These are phyloP conservation scores for Pythium scleroteichum DNA, from an alignment of 352 stramenopile species.

Conservation along the genomic window DNA sequence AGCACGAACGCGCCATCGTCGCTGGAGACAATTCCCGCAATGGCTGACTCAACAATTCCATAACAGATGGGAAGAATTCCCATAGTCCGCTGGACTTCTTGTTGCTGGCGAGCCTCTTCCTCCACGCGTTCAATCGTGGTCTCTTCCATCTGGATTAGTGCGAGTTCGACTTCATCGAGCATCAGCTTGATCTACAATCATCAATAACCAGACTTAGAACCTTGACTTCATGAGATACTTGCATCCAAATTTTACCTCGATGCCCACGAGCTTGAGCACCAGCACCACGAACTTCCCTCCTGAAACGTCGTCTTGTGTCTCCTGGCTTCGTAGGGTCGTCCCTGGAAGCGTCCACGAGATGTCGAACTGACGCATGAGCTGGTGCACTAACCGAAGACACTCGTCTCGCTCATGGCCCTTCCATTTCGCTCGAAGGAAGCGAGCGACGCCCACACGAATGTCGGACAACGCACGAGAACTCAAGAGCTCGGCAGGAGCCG, in stretches of 20 bases:
- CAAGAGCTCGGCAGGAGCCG: slow-evolving; percentile 47
- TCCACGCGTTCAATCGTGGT: slow-evolving; percentile 44
- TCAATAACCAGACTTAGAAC: too few relatives aligned
- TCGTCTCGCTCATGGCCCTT: slow-evolving; percentile 68
- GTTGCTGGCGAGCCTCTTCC: slow-evolving; percentile 44
- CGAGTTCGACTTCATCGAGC: slow-evolving; percentile 79
- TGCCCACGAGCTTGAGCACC: slow-evolving; percentile 73
- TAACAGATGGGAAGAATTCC: slow-evolving; percentile 76
- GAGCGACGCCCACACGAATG: slow-evolving; percentile 57
- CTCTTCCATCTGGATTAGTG: slow-evolving; percentile 71
- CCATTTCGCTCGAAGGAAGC: slow-evolving; percentile 73
- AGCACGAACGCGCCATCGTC: slow-evolving; percentile 45
- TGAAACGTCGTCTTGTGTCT: slow-evolving; percentile 52
- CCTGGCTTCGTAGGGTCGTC: slow-evolving; percentile 49
- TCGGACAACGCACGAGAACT: slow-evolving; percentile 57
- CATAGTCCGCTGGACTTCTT: slow-evolving; percentile 58
- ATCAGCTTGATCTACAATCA: slow-evolving; percentile 78
- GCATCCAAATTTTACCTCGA: slow-evolving; percentile 73
- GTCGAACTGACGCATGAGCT: slow-evolving; percentile 61
- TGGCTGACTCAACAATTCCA: slow-evolving; percentile 70
- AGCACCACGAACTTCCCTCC: slow-evolving; percentile 76
- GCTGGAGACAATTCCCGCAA: slow-evolving; percentile 60
- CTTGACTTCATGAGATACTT: too few relatives aligned
- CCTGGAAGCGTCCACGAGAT: slow-evolving; percentile 66
- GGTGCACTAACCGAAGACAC: slow-evolving; percentile 56